Percentiles rank a stretch among this genome's conserved stretches.
Evolutionary conservation across 1,139 yeast species (phyloP).

Genomic region (Blastobotrys arbuscula): DNA sequence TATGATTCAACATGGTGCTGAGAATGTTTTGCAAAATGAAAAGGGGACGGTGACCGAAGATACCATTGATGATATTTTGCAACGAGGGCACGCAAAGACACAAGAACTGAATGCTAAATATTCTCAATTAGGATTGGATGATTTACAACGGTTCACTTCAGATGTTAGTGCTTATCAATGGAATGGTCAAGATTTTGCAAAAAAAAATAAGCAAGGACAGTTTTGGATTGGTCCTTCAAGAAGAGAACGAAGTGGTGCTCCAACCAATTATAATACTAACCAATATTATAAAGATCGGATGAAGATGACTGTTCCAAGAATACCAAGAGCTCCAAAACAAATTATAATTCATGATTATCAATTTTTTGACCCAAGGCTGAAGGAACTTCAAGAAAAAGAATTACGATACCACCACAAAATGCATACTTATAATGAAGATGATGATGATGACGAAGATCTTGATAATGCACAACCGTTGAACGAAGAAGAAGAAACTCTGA

Average conservation of each 20-base stretch:
- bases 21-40: slow-evolving; percentile 58
- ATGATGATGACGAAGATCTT: slow-evolving; percentile 48
- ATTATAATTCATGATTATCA: slow-evolving; percentile 69
- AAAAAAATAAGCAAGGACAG: slow-evolving; percentile 43
- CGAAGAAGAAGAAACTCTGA: slow-evolving; percentile 65
- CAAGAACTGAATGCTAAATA: slow-evolving; percentile 71
- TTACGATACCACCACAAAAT: slow-evolving; percentile 67
- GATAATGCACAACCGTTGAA: slow-evolving; percentile 59
- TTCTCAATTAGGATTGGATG: slow-evolving; percentile 83
- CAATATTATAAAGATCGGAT: slow-evolving; percentile 77
- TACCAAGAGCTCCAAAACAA: slow-evolving; percentile 52
- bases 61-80: slow-evolving; percentile 75
- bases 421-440: slow-evolving; percentile 45
- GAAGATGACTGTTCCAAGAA: slow-evolving; percentile 39
- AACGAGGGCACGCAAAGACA: slow-evolving; percentile 77
- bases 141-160: slow-evolving; percentile 80
- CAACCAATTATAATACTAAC: slow-evolving; percentile 78
- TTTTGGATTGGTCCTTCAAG: slow-evolving; percentile 82
- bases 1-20: slow-evolving; percentile 98
- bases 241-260: slow-evolving; percentile 72
- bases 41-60: slow-evolving; percentile 39
- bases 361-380: slow-evolving; percentile 66
- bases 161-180: slow-evolving; percentile 89
- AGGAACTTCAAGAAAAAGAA: slow-evolving; percentile 68
- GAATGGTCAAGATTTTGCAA: slow-evolving; percentile 93